phyloP scores from a whole-genome alignment of 192 early-diverging fungal species.

The Podila horticola region DNA sequence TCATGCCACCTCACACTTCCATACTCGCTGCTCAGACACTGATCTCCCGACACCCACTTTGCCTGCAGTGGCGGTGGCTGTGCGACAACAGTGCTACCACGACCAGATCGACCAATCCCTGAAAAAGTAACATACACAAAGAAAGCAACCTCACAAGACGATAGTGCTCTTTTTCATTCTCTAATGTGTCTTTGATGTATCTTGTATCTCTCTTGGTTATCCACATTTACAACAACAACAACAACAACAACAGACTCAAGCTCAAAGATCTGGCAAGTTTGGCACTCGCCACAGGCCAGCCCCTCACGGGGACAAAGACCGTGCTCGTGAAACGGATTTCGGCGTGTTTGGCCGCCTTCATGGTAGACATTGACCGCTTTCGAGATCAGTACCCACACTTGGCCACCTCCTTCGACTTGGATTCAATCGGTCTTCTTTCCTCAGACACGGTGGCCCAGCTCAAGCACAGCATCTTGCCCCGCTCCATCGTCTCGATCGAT shows the following conservation, averaged over 20 bases:
- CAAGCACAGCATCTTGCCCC: conserved; percentile 14
- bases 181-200: too few species aligned
- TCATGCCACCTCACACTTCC: too few species aligned
- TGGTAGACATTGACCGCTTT: conserved; percentile 6
- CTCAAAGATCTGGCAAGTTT: conserved; percentile 14
- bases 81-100: too few species aligned
- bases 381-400: neutral
- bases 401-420: neutral
- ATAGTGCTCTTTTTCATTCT: too few species aligned
- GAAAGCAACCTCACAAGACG: too few species aligned
- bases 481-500: conserved; percentile 58
- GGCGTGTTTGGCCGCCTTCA: conserved; percentile 9
- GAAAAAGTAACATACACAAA: too few species aligned
- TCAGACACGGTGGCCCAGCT: conserved; percentile 6
- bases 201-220: neutral
- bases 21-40: too few species aligned
- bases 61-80: too few species aligned
- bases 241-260: conserved; percentile 7
- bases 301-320: conserved; percentile 23
- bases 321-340: conserved; percentile 15
- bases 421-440: neutral
- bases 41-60: too few species aligned
- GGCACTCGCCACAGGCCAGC: conserved; percentile 23
- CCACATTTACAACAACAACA: neutral
- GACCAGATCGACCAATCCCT: too few species aligned